Evolutionary conservation across 805 yeast species (phyloP).

Genomic region (Tetrapisispora nanseiensis): DNA sequence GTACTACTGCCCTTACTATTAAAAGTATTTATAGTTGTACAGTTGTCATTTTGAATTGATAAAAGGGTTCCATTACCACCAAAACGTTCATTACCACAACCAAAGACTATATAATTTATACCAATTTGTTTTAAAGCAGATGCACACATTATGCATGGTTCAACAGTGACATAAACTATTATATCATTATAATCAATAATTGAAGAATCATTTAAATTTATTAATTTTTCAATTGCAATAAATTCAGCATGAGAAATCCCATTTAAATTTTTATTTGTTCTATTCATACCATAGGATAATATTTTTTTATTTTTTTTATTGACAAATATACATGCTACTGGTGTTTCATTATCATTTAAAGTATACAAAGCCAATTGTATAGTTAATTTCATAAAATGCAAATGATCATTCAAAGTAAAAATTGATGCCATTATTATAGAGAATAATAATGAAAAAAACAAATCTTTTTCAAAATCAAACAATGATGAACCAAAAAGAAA

Average conservation of each 20-base stretch:
- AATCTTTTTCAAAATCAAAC: no score
- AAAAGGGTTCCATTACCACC: conserved; percentile 94
- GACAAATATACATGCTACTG: conserved; percentile 74
- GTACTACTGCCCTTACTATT: conserved; percentile 3
- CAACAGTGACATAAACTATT: conserved; percentile 85
- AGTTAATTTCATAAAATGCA: conserved; percentile 42
- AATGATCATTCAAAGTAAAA: conserved; percentile 5
- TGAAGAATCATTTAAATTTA: conserved; percentile 28
- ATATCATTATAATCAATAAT: conserved; percentile 37
- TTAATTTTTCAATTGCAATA: conserved; percentile 57
- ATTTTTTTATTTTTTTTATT: conserved; percentile 35
- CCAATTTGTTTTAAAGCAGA: conserved; percentile 77
- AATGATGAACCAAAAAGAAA: no score
- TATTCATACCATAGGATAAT: conserved; percentile 72
- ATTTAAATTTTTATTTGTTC: conserved; percentile 72
- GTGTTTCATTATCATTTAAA: conserved; percentile 60
- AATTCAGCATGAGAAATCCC: conserved; percentile 94
- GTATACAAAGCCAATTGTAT: conserved; percentile 54
- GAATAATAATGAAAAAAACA: no score
- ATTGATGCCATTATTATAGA: not conserved
- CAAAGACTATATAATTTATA: conserved; percentile 66
- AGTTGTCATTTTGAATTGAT: conserved; percentile 40
- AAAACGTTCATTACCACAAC: conserved; percentile 90
- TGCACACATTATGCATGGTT: conserved; percentile 98
- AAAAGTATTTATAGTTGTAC: conserved; percentile 13